Percentiles rank a stretch among this genome's conserved stretches.
These are phyloP conservation scores for Tremella yokohamensis DNA, from an alignment of 768 basidiomycete species.

Conservation along the genomic window DNA sequence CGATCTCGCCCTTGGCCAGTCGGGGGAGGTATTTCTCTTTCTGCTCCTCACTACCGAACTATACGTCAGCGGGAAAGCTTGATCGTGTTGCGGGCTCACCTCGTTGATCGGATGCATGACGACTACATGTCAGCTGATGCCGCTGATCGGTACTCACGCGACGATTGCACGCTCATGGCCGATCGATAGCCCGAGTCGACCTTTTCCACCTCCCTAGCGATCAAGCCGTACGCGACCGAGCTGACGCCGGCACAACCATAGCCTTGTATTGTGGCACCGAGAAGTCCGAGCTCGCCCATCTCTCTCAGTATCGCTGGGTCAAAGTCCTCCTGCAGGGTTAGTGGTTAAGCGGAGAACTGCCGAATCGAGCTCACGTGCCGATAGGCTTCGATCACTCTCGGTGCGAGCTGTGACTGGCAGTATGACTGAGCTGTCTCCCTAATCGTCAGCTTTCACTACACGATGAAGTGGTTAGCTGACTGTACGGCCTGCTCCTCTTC, in stretches of 20 bases:
- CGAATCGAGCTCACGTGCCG: constrained; percentile 66
- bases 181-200: constrained; percentile 96
- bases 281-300: constrained; percentile 86
- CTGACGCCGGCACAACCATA: constrained; percentile 91
- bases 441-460: constrained; percentile 10
- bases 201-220: constrained; percentile 88
- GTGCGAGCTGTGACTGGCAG: constrained; percentile 69
- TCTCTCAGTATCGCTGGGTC: constrained; percentile 71
- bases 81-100: constrained; percentile 7
- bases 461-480: too few relatives aligned
- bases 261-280: constrained; percentile 87
- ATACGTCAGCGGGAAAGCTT: background rate
- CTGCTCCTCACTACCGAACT: constrained; percentile 83
- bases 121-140: constrained; percentile 52
- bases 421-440: constrained; percentile 64
- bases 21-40: constrained; percentile 85
- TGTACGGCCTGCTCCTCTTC: constrained; percentile 87
- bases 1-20: constrained; percentile 76
- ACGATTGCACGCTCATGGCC: constrained; percentile 90
- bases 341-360: background rate
- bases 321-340: constrained; percentile 59
- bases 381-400: constrained; percentile 85
- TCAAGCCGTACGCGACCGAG: constrained; percentile 87
- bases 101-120: constrained; percentile 77
- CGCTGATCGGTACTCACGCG: constrained; percentile 45